Percentiles rank a stretch among this genome's conserved stretches.
These are phyloP conservation scores for Lactarius quietus DNA, from an alignment of 768 basidiomycete genomes.

Conservation along the genomic window DNA sequence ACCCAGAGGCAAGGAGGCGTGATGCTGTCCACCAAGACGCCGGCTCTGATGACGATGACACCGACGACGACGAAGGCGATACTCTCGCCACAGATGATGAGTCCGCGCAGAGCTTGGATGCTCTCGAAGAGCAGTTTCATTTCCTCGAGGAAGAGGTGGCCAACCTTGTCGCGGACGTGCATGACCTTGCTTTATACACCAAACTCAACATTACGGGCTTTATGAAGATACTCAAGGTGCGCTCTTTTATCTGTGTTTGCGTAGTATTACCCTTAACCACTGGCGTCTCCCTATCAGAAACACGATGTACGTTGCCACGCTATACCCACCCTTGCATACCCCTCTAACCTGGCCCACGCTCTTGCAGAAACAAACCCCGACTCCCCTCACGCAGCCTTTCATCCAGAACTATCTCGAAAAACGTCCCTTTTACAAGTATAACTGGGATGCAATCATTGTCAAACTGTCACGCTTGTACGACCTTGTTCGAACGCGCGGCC, in stretches of 20 bases:
- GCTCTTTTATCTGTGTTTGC: constrained; percentile 19
- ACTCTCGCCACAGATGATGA: constrained; percentile 38
- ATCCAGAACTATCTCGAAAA: constrained; percentile 89
- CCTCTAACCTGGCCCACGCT: constrained; percentile 1
- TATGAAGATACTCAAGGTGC: constrained; percentile 94
- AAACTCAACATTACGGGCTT: constrained; percentile 99
- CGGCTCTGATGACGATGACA: constrained; percentile 67
- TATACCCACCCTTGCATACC: neutral
- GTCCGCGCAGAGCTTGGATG: constrained; percentile 57
- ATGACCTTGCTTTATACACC: constrained; percentile 88
- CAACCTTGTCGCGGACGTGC: constrained; percentile 87
- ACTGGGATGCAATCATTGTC: constrained; percentile 94
- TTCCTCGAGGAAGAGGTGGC: constrained; percentile 92
- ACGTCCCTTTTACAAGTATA: constrained; percentile 94
- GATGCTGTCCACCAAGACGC: constrained; percentile 53
- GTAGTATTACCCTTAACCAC: neutral
- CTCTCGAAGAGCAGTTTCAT: constrained; percentile 82
- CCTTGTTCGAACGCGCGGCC: constrained; percentile 91
- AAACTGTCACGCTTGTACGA: constrained; percentile 94
- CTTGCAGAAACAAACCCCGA: constrained; percentile 84
- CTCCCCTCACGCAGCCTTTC: constrained; percentile 81
- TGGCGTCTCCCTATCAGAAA: constrained; percentile 52
- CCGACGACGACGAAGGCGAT: constrained; percentile 44
- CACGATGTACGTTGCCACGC: constrained; percentile 64
- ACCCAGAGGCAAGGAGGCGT: constrained; percentile 31